These are phyloP conservation scores for Nephromyces sp. DNA, from an alignment of 169 alveolate genomes.

Conservation along the genomic window DNA sequence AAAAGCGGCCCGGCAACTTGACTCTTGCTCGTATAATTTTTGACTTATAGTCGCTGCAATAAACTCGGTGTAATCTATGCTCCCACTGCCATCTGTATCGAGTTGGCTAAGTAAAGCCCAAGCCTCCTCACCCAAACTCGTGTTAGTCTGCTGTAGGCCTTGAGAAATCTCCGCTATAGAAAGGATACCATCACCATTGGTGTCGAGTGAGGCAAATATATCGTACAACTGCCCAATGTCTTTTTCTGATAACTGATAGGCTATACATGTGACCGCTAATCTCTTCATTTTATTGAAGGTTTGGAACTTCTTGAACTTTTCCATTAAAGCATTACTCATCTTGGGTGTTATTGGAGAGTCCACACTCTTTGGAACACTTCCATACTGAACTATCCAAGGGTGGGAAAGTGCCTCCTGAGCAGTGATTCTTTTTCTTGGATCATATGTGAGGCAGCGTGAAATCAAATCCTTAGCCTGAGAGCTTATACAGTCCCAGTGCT, in stretches of 20 bases:
- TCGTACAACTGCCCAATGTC: constrained; percentile 77
- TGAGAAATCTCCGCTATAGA: constrained; percentile 44
- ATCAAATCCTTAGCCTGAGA: constrained; percentile 81
- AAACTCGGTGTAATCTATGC: constrained; percentile 87
- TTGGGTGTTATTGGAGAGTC: constrained; percentile 51
- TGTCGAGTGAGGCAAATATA: constrained; percentile 76
- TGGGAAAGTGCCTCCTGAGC: constrained; percentile 85
- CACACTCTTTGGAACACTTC: constrained; percentile 65
- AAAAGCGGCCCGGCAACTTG: constrained; percentile 72
- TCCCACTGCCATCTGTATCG: constrained; percentile 78
- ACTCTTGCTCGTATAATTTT: constrained; percentile 64
- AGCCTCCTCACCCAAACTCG: constrained; percentile 47
- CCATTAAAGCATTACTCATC: constrained; percentile 50
- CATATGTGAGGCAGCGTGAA: constrained; percentile 64
- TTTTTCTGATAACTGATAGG: constrained; percentile 73
- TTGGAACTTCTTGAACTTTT: constrained; percentile 71
- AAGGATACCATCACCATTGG: constrained; percentile 82
- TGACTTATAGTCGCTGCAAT: constrained; percentile 81
- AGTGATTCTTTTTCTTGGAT: constrained; percentile 72
- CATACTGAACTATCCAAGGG: constrained; percentile 66
- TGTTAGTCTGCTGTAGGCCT: constrained; percentile 31
- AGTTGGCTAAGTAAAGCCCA: constrained; percentile 55
- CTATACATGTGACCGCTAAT: constrained; percentile 85
- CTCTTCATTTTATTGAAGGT: constrained; percentile 73
- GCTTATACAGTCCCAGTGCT: constrained; percentile 65